Percentiles rank a stretch among this genome's conserved stretches.
phyloP scores from a whole-genome alignment of 2,329 filamentous ascomycete genomes.

The Phaeomoniella chlamydospora region DNA sequence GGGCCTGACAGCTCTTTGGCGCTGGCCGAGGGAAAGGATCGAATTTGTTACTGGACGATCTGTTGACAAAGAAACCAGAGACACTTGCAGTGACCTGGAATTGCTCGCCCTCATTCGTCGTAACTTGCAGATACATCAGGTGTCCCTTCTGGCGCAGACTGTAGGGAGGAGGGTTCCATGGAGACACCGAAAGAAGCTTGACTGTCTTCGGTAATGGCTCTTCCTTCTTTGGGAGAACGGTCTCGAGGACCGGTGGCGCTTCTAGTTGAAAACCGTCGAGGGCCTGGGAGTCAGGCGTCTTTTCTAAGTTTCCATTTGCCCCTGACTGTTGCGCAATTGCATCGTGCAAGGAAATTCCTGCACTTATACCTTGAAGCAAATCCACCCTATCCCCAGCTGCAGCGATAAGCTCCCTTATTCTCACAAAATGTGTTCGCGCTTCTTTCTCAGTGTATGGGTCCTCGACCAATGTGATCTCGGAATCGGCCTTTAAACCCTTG shows the following conservation, averaged over 20 bases:
- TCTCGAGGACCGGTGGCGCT: conserved; percentile 50
- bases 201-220: conserved; percentile 73
- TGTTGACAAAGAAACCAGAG: conserved; percentile 94
- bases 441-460: conserved; percentile 98
- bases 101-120: conserved; percentile 88
- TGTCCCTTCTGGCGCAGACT: conserved; percentile 84
- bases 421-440: conserved; percentile 82
- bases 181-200: conserved; percentile 73
- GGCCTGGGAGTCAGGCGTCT: conserved; percentile 28
- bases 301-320: conserved; percentile 19
- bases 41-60: conserved; percentile 87
- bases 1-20: conserved; percentile 64
- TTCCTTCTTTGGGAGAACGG: conserved; percentile 53
- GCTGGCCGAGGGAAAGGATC: conserved; percentile 70
- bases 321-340: conserved; percentile 24
- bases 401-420: conserved; percentile 83
- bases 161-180: conserved; percentile 94
- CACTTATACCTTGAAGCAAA: conserved; percentile 68
- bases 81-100: conserved; percentile 87
- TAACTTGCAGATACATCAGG: conserved; percentile 75
- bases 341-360: conserved; percentile 79
- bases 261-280: conserved; percentile 66
- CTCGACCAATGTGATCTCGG: conserved; percentile 70
- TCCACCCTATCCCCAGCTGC: conserved; percentile 82
- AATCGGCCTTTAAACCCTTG: conserved; percentile 58